phyloP scores from a whole-genome alignment of 2,329 filamentous ascomycete species.

The Scedosporium aurantiacum region DNA sequence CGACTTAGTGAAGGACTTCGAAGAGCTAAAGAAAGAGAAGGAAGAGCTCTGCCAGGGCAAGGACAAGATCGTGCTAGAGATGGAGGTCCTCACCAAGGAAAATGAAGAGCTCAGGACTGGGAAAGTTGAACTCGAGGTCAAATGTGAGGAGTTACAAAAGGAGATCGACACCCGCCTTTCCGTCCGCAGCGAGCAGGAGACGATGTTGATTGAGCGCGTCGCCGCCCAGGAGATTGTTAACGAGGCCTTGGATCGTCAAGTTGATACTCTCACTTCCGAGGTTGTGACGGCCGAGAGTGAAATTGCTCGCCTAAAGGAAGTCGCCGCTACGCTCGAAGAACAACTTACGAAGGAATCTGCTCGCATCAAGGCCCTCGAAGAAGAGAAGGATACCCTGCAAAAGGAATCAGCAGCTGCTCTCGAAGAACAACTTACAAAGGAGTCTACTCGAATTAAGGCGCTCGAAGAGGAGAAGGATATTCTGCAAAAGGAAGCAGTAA shows the following conservation, averaged over 20 bases:
- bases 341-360: background rate
- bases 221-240: slow-evolving; percentile 4
- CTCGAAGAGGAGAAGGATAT: slow-evolving; percentile 2
- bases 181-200: slow-evolving; percentile 5
- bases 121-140: background rate
- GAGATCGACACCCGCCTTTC: background rate
- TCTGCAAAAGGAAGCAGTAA: background rate
- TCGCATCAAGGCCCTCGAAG: background rate
- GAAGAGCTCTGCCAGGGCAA: background rate
- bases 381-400: background rate
- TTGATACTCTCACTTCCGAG: background rate
- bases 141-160: background rate
- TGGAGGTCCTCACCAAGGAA: background rate
- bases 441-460: background rate
- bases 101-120: background rate
- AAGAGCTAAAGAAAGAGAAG: background rate
- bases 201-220: slow-evolving; percentile 3
- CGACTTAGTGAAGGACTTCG: background rate
- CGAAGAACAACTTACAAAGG: background rate
- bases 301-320: background rate
- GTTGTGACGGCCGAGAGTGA: background rate
- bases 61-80: background rate
- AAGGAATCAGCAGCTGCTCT: background rate
- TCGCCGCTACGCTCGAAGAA: background rate
- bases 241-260: slow-evolving; percentile 1